Conservation (phyloP, 768 basidiomycete genomes). For the Suillus tomentosus region DNA sequence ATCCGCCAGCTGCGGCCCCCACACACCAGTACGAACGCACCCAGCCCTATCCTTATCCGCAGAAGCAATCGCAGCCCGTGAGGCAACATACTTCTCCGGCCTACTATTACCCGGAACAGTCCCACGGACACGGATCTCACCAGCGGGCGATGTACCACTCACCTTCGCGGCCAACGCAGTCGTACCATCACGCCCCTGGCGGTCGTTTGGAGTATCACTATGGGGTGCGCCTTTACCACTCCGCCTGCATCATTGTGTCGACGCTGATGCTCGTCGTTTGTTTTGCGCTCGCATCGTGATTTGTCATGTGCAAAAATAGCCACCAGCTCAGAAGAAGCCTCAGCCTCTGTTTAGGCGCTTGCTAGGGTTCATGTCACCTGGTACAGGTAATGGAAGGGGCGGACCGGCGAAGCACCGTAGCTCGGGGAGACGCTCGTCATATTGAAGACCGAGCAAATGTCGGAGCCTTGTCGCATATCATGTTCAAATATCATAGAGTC, state of each 20-base stretch:
- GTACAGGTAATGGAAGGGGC: conserved; percentile 24
- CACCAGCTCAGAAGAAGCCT: conserved; percentile 31
- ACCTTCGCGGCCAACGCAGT: conserved; percentile 33
- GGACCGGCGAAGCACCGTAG: conserved; percentile 19
- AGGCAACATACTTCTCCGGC: conserved; percentile 23
- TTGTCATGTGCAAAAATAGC: conserved; percentile 23
- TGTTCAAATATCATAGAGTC: no score
- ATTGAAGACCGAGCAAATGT: conserved; percentile 14
- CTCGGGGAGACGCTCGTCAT: conserved; percentile 25
- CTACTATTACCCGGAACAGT: conserved; percentile 20
- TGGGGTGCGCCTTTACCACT: conserved; percentile 26
- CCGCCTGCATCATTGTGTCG: conserved; percentile 16
- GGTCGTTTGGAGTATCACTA: conserved; percentile 29
- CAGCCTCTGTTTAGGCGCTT: conserved; percentile 34
- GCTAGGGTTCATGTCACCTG: conserved; percentile 32
- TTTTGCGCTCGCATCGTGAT: conserved; percentile 12
- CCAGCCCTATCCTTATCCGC: conserved; percentile 22
- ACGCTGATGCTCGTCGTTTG: conserved; percentile 19
- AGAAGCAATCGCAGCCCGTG: conserved; percentile 21
- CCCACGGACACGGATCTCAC: conserved; percentile 20
- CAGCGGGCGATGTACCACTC: conserved; percentile 20
- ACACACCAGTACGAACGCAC: conserved; percentile 10
- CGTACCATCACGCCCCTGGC: conserved; percentile 19
- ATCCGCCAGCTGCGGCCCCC: conserved; percentile 15
- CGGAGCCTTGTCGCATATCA: not conserved